These are phyloP conservation scores for Botrytis sinoallii DNA, from an alignment of 2,329 filamentous ascomycete genomes.

Conservation along the genomic window DNA sequence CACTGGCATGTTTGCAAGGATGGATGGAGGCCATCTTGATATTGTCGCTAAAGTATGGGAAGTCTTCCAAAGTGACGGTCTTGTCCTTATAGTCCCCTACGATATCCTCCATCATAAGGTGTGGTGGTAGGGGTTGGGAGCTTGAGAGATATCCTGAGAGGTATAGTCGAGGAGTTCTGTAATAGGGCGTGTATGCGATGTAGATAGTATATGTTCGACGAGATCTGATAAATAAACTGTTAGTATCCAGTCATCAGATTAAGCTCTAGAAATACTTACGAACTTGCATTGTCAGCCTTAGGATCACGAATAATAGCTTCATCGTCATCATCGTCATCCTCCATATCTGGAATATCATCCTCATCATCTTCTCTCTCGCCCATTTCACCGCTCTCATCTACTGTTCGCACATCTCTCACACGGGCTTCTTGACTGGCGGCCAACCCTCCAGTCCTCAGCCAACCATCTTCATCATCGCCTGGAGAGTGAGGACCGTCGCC, in stretches of 20 bases:
- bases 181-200: slow-evolving; percentile 97
- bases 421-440: slow-evolving; percentile 72
- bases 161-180: slow-evolving; percentile 92
- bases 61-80: slow-evolving; percentile 96
- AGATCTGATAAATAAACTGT: slow-evolving; percentile 50
- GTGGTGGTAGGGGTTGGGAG: slow-evolving; percentile 76
- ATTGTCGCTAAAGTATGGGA: slow-evolving; percentile 86
- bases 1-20: slow-evolving; percentile 93
- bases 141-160: slow-evolving; percentile 82
- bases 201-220: slow-evolving; percentile 96
- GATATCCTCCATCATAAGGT: slow-evolving; percentile 94
- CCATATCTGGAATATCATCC: slow-evolving; percentile 94
- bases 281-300: slow-evolving; percentile 34
- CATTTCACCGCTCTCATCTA: slow-evolving; percentile 85
- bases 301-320: slow-evolving; percentile 91
- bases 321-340: slow-evolving; percentile 89
- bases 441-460: slow-evolving; percentile 83
- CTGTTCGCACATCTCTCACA: slow-evolving; percentile 77
- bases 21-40: slow-evolving; percentile 97
- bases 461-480: slow-evolving; percentile 76
- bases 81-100: slow-evolving; percentile 97
- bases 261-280: slow-evolving; percentile 28
- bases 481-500: slow-evolving; percentile 45
- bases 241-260: not conserved
- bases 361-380: slow-evolving; percentile 71